Evolutionary conservation across 1,139 yeast species (phyloP).

Genomic region (Geotrichum bryndzae): DNA sequence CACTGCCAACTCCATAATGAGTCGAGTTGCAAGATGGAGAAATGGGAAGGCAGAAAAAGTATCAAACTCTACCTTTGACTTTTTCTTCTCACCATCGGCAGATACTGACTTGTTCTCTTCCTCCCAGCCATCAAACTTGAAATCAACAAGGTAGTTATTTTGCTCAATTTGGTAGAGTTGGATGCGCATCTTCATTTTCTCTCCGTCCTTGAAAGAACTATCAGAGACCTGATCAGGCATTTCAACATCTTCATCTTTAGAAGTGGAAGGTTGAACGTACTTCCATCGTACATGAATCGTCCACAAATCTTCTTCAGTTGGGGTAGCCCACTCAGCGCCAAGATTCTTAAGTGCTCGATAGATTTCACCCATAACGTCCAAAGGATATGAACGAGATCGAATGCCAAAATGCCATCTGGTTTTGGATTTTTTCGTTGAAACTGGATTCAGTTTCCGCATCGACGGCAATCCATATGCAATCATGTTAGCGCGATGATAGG

Average conservation of each 20-base stretch:
- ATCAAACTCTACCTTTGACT: slow-evolving; percentile 36
- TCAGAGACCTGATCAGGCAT: slow-evolving; percentile 3
- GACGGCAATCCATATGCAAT: slow-evolving; percentile 37
- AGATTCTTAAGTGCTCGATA: slow-evolving; percentile 87
- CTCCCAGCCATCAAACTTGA: slow-evolving; percentile 98
- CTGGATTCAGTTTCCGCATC: slow-evolving; percentile 58
- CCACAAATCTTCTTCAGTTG: slow-evolving; percentile 85
- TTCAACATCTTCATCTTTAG: slow-evolving; percentile 7
- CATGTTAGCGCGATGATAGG: slow-evolving; percentile 92
- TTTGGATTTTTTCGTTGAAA: slow-evolving; percentile 75
- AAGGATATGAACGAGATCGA: slow-evolving; percentile 89
- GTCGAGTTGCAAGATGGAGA: slow-evolving; percentile 81
- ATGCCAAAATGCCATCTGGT: slow-evolving; percentile 99
- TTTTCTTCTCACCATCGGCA: slow-evolving; percentile 38
- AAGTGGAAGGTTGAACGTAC: slow-evolving; percentile 29
- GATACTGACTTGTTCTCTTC: slow-evolving; percentile 24
- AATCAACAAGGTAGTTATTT: slow-evolving; percentile 90
- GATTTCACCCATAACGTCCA: slow-evolving; percentile 98
- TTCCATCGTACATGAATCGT: slow-evolving; percentile 96
- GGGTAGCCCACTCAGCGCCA: slow-evolving; percentile 97
- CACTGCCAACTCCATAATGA: slow-evolving; percentile 95
- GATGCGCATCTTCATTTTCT: slow-evolving; percentile 89
- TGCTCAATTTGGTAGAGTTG: slow-evolving; percentile 95
- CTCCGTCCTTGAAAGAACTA: slow-evolving; percentile 13
- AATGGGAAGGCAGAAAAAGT: slow-evolving; percentile 94